Base-by-base conservation (phyloP, 169 alveolate species). In the Plasmodium ovale region DNA sequence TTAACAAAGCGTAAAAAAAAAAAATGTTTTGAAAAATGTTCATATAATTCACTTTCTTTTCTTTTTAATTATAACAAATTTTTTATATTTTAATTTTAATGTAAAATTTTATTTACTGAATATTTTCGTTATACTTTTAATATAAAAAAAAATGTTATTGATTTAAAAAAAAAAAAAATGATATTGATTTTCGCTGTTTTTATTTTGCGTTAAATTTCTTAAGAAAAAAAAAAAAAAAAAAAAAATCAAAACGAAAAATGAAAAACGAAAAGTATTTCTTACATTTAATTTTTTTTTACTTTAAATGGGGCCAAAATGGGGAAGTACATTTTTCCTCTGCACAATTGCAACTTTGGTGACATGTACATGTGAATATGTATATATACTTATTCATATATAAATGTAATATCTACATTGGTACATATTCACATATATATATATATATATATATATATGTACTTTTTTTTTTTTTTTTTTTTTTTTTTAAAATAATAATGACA, bases 231-330 rank as follows among this genome's bases (percentile, higher is more conserved):
- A 54, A 54, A 39, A 39, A 39, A 39, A 39, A 39, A 39, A 39
- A 39, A 39, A 39, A 6, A 39, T 39, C 9, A 6, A 6, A 39
- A n/a, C n/a, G n/a, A n/a, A n/a, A n/a, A n/a, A n/a, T n/a, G n/a
- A n/a, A n/a, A n/a, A n/a, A n/a, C n/a, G n/a, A n/a, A n/a, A n/a
- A 54, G 64, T 54, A 54, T 16, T 16, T 54, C 27, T 54, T 16
- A 54, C 5, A 31, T 64, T 64, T 25, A 21, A 39, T 68, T 68
- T 69, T 69, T 44, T 69, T 69, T 33, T 56, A 42, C 23, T 69
- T 69, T 69, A 62, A 69, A 33, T 69, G 82, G 82, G 82, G 82
- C 82, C 82, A 69, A 69, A 69, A 69, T 69, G 82, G 82, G 82
- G 82, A 47, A 42, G 64, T 25, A 39, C 27, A 68, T 69, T 69